Percentiles rank a stretch among this genome's conserved stretches.
phyloP scores from a whole-genome alignment of 106 monocot species.

The Ottelia alismoides region DNA sequence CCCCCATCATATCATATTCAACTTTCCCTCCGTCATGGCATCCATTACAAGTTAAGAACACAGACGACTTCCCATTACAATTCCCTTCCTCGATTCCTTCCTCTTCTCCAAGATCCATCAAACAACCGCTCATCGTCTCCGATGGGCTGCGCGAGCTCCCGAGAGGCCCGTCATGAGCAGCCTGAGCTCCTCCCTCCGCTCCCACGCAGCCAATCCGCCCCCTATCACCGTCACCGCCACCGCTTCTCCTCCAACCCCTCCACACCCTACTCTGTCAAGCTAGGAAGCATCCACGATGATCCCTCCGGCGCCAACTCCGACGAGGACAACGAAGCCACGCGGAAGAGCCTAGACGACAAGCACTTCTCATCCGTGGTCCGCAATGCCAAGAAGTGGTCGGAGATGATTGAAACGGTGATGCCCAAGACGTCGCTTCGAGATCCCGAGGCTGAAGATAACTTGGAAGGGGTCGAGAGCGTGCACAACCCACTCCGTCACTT shows the following conservation, averaged over 20 bases:
- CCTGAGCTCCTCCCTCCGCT: no score
- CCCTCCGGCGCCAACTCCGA: no score
- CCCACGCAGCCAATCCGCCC: background rate
- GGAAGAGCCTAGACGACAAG: no score
- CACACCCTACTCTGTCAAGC: constrained; percentile 1
- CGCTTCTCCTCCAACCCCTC: constrained; percentile 4
- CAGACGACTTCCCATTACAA: background rate
- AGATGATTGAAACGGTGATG: no score
- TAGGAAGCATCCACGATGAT: background rate
- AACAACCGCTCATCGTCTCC: background rate
- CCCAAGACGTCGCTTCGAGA: background rate
- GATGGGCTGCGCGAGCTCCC: no score
- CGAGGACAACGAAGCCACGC: background rate
- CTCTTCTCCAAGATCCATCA: no score
- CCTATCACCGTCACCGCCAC: background rate
- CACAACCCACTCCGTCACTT: background rate
- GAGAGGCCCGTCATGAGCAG: no score
- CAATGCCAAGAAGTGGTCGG: no score
- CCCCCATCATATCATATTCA: no score
- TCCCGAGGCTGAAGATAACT: constrained; percentile 4
- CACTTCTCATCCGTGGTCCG: no score
- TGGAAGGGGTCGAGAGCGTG: constrained; percentile 14
- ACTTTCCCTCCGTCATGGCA: no score
- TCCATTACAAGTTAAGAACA: no score
- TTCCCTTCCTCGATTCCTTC: background rate